phyloP scores from a whole-genome alignment of 2,329 filamentous ascomycete species.

The Seiridium unicorne region DNA sequence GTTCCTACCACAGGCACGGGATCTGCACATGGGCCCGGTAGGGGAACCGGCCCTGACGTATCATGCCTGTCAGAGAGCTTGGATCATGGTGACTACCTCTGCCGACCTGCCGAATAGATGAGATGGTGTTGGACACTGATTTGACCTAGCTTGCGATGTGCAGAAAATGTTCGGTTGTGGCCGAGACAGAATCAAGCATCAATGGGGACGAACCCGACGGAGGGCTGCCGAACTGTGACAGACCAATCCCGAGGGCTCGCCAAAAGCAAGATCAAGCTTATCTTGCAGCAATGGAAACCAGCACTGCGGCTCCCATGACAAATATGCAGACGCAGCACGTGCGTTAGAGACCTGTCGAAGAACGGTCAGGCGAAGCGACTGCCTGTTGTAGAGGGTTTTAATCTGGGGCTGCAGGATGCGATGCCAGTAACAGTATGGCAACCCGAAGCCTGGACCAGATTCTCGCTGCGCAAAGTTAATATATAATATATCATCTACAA shows the following conservation, averaged over 20 bases:
- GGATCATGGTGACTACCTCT: constrained; percentile 1
- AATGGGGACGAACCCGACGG: background rate
- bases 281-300: background rate
- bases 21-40: constrained; percentile 1
- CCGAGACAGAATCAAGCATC: background rate
- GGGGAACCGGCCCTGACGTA: background rate
- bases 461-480: background rate
- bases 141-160: too few relatives aligned
- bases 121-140: background rate
- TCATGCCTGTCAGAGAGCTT: constrained; percentile 8
- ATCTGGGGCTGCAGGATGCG: background rate
- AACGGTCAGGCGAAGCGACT: background rate
- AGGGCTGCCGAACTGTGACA: background rate
- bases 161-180: background rate
- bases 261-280: background rate
- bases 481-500: background rate
- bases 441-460: background rate
- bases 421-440: background rate
- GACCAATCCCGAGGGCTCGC: background rate
- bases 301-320: background rate
- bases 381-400: background rate
- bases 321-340: background rate
- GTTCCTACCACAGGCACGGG: background rate
- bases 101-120: constrained; percentile 4
- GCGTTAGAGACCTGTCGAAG: background rate